Base-by-base conservation (phyloP, 805 yeast species). In the Blastobotrys muscicola region DNA sequence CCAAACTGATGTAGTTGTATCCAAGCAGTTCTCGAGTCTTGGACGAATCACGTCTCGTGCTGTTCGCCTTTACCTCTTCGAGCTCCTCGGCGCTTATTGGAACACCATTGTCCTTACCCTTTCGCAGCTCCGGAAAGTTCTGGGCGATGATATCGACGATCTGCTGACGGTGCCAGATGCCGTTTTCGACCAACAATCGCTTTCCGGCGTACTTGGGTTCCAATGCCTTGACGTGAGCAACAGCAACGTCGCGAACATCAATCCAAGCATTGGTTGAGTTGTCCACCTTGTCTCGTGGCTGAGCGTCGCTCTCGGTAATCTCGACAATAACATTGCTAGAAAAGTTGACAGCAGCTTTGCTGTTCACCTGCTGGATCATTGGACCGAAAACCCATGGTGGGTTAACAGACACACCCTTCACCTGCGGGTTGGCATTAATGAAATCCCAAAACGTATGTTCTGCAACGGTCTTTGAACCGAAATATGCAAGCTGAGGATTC, bases 191-290 rank as follows among this genome's bases (percentile, higher is more conserved):
- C 38, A 58, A 55, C 47, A 51, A 54, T 15, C 62, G 48, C 43
- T 54, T 38, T 40, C 42, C 47, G 9, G 55, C 46, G 8, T 47
- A 35, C 33, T 23, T n/a, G 29, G 38, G 35, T 59, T 47, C 50
- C 45, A 75, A 64, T 3, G 80, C 77, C 10, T 56, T 50, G 9
- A 75, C 51, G 53, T 79, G 85, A 4, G 80, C 77, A 40, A 55
- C 57, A 3, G 84, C 81, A 33, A 75, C 81, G 53, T 79, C 84
- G 53, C 82, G 68, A 4, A 78, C 82, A 57, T 78, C 82, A 31
- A 73, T 65, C 44, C 58, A 69, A 13, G 50, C 33, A 11, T 36
- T 34, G 9, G 36, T 30, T 51, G 39, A 40, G 42, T 37, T 33
- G n/a, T 11, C 36, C 15, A 8, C 9, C 14, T n/a, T n/a, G 9